phyloP scores from a whole-genome alignment of 2,329 filamentous ascomycete genomes.

The Seiridium cupressi region DNA sequence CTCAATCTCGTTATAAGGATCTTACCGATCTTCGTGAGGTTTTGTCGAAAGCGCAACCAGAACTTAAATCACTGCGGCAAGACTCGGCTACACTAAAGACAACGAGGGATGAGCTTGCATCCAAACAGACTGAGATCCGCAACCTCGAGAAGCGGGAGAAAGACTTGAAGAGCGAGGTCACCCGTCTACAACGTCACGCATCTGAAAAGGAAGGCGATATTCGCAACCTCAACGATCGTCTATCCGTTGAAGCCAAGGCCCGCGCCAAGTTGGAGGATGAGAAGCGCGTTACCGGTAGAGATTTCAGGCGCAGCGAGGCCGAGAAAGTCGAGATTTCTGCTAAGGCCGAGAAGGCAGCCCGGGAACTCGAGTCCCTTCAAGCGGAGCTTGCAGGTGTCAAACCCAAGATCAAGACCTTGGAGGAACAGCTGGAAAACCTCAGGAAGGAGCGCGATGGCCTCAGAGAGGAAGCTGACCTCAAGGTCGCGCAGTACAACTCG shows the following conservation, averaged over 20 bases:
- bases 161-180: constrained; percentile 74
- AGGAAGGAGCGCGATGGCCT: constrained; percentile 65
- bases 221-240: constrained; percentile 73
- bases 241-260: constrained; percentile 70
- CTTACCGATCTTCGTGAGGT: constrained; percentile 76
- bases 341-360: constrained; percentile 66
- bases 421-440: constrained; percentile 69
- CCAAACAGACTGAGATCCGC: constrained; percentile 60
- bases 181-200: constrained; percentile 65
- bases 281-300: constrained; percentile 69
- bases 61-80: constrained; percentile 74
- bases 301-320: constrained; percentile 73
- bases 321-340: constrained; percentile 78
- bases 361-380: constrained; percentile 69
- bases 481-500: constrained; percentile 80
- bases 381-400: constrained; percentile 71
- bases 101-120: constrained; percentile 70
- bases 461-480: constrained; percentile 79
- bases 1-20: constrained; percentile 85
- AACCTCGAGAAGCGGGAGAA: constrained; percentile 80
- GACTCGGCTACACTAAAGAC: constrained; percentile 74
- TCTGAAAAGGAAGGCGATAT: constrained; percentile 77
- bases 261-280: constrained; percentile 77
- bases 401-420: constrained; percentile 62
- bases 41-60: constrained; percentile 81